Evolutionary conservation across 345 rosid species (phyloP).

Genomic region (Populus alba): DNA sequence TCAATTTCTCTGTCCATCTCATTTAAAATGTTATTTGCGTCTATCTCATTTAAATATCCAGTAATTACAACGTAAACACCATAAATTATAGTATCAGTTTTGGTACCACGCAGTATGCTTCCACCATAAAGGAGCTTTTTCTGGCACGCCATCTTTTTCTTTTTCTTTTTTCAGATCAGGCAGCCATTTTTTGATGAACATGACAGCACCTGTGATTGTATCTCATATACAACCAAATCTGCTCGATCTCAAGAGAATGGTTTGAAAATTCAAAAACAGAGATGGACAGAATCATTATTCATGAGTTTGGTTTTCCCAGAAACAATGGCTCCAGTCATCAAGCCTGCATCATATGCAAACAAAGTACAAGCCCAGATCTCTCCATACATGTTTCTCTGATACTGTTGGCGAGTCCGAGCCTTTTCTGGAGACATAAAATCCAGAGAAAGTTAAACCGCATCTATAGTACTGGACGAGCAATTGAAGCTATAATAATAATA

Average conservation of each 20-base stretch:
- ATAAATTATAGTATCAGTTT: not conserved
- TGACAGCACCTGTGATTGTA: constrained; percentile 5
- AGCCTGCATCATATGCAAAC: not conserved
- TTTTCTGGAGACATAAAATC: not conserved
- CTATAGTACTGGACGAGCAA: too few species aligned
- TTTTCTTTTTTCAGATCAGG: not conserved
- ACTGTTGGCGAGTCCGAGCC: not conserved
- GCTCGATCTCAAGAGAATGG: not conserved
- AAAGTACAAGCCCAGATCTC: not conserved
- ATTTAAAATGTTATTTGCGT: too few species aligned
- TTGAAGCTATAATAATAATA: too few species aligned
- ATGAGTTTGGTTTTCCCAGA: constrained; percentile 27
- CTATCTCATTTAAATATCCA: too few species aligned
- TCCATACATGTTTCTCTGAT: not conserved
- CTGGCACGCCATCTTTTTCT: not conserved
- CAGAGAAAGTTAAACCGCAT: not conserved
- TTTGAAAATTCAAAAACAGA: constrained; percentile 2
- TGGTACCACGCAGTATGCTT: not conserved
- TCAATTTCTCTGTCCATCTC: too few species aligned
- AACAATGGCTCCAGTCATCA: not conserved
- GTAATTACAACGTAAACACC: too few species aligned
- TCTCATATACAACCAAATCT: not conserved
- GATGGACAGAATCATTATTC: constrained; percentile 21
- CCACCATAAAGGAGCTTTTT: constrained; percentile 10
- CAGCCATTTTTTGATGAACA: constrained; percentile 9